phyloP scores from a whole-genome alignment of 2,329 filamentous ascomycete species.

The Claviceps maximensis region DNA sequence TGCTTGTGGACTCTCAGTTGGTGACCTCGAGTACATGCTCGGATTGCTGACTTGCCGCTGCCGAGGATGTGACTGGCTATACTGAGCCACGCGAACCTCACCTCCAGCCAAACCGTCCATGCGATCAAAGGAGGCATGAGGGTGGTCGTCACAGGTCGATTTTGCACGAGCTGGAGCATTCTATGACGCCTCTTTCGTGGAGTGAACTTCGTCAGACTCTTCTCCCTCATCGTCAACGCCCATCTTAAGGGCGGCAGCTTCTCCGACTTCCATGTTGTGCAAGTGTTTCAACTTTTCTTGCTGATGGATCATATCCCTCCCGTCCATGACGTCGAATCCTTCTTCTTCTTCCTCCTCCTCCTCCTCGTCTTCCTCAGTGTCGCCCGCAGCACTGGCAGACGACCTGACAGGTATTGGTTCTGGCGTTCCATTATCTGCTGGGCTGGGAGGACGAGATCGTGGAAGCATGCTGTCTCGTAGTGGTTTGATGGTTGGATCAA shows the following conservation, averaged over 20 bases:
- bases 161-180: constrained; percentile 11
- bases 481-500: constrained; percentile 51
- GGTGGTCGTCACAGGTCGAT: background rate
- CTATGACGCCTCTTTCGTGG: constrained; percentile 19
- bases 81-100: background rate
- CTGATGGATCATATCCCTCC: constrained; percentile 29
- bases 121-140: background rate
- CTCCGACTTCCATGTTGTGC: constrained; percentile 46
- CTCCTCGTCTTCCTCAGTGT: constrained; percentile 25
- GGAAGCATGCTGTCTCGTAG: constrained; percentile 22
- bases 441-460: constrained; percentile 11
- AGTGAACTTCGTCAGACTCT: constrained; percentile 16
- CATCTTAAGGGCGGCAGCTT: constrained; percentile 37
- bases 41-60: background rate
- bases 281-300: constrained; percentile 38
- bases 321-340: constrained; percentile 33
- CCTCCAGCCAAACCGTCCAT: background rate
- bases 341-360: constrained; percentile 22
- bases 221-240: constrained; percentile 27
- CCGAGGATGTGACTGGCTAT: background rate
- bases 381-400: constrained; percentile 24
- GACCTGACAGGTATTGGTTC: constrained; percentile 14
- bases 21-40: background rate
- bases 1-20: background rate
- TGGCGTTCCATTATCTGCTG: constrained; percentile 8